phyloP scores from a whole-genome alignment of 441 rosid genomes.

The Adansonia gregorii region DNA sequence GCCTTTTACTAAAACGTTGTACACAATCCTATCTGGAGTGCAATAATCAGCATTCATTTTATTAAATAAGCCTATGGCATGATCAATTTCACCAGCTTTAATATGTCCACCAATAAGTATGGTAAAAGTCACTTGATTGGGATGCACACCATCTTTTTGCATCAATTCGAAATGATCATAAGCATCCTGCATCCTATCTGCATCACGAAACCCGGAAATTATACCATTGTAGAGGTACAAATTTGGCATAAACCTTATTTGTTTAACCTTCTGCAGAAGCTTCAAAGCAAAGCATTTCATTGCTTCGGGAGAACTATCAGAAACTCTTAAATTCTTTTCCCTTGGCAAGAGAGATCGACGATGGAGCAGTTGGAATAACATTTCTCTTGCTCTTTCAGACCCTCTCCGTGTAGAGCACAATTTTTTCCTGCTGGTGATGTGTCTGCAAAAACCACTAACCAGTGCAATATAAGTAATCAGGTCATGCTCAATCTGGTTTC shows the following conservation, averaged over 20 bases:
- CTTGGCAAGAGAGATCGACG: conserved; percentile 34
- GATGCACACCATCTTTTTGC: conserved; percentile 53
- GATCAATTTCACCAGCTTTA: conserved; percentile 51
- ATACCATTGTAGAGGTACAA: conserved; percentile 54
- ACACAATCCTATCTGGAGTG: conserved; percentile 41
- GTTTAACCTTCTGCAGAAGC: conserved; percentile 44
- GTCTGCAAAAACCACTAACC: conserved; percentile 54
- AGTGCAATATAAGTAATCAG: conserved; percentile 44
- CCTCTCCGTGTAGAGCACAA: conserved; percentile 25
- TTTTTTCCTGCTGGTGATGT: conserved; percentile 38
- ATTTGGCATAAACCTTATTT: conserved; percentile 48
- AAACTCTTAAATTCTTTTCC: conserved; percentile 28
- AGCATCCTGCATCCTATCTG: conserved; percentile 55
- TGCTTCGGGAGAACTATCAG: conserved; percentile 33
- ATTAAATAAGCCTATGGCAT: conserved; percentile 56
- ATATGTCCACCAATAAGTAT: conserved; percentile 56
- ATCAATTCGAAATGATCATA: conserved; percentile 51
- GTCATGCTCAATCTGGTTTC: conserved; percentile 48
- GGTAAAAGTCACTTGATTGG: conserved; percentile 66
- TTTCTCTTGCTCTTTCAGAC: conserved; percentile 44
- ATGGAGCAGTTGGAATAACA: conserved; percentile 50
- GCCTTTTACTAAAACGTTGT: conserved; percentile 54
- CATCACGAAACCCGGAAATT: conserved; percentile 50
- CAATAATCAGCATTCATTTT: conserved; percentile 49
- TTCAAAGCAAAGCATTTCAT: conserved; percentile 47